phyloP scores from a whole-genome alignment of 768 basidiomycete species.

The Lanmaoa rubissima region DNA sequence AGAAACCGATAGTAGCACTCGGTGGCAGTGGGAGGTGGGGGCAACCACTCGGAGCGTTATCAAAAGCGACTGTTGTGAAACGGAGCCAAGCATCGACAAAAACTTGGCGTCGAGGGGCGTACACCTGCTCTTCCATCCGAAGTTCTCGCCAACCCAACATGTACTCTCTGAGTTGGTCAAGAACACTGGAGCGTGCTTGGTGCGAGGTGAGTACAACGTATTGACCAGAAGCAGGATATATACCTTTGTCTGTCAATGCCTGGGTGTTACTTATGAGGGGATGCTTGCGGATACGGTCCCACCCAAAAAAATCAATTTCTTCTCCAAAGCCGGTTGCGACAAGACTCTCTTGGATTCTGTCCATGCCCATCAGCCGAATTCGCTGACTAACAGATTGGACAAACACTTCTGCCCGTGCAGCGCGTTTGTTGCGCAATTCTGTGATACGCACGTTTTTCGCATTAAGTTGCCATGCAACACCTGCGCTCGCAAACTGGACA shows the following conservation, averaged over 20 bases:
- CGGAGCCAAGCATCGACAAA: constrained; percentile 28
- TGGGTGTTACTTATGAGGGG: constrained; percentile 27
- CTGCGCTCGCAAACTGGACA: constrained; percentile 24
- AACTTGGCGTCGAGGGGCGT: constrained; percentile 22
- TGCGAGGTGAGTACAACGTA: constrained; percentile 6
- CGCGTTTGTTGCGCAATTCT: constrained; percentile 24
- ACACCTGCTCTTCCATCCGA: constrained; percentile 30
- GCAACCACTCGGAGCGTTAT: constrained; percentile 5
- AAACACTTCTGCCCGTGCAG: constrained; percentile 27
- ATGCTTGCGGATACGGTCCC: constrained; percentile 32
- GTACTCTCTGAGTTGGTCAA: constrained; percentile 23
- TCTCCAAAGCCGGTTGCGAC: constrained; percentile 21
- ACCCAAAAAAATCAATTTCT: constrained; percentile 31
- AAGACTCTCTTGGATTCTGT: constrained; percentile 22
- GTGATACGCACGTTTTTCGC: constrained; percentile 18
- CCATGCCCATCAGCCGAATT: constrained; percentile 3
- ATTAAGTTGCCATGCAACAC: constrained; percentile 26
- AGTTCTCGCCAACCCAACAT: constrained; percentile 33
- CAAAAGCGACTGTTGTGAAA: constrained; percentile 20
- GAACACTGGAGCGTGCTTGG: constrained; percentile 16
- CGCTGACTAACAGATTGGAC: constrained; percentile 1
- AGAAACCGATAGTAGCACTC: constrained; percentile 25
- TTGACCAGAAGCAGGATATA: not conserved
- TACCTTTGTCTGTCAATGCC: constrained; percentile 23
- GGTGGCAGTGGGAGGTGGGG: constrained; percentile 30